Evolutionary conservation across 2,329 filamentous ascomycete genomes (phyloP).

Genomic region (Trichothecium sympodiale): DNA sequence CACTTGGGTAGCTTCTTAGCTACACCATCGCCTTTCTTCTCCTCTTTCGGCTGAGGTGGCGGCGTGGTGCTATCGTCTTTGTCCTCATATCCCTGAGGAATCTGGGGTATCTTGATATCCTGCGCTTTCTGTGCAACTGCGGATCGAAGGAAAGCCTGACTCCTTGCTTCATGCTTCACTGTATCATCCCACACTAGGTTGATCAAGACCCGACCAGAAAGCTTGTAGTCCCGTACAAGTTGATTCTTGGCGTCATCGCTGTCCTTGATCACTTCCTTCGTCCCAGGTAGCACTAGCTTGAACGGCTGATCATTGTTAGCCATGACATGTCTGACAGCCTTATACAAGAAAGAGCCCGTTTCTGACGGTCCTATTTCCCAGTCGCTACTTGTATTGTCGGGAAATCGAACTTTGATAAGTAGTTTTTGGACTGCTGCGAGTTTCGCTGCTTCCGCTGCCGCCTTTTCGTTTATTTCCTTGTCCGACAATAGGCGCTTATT

Average conservation of each 20-base stretch:
- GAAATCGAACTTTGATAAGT: constrained; percentile 72
- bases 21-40: constrained; percentile 25
- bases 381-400: constrained; percentile 71
- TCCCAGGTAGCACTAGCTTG: constrained; percentile 53
- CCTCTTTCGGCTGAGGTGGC: constrained; percentile 13
- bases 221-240: constrained; percentile 63
- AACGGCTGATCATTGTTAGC: constrained; percentile 55
- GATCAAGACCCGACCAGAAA: constrained; percentile 61
- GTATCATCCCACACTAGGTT: constrained; percentile 64
- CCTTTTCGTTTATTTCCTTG: constrained; percentile 63
- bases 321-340: constrained; percentile 63
- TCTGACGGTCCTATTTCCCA: constrained; percentile 58
- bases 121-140: constrained; percentile 50
- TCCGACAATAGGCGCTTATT: constrained; percentile 77
- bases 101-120: constrained; percentile 54
- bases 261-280: constrained; percentile 37
- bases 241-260: constrained; percentile 29
- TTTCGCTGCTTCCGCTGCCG: constrained; percentile 52
- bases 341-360: constrained; percentile 62
- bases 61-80: constrained; percentile 20
- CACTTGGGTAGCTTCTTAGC: constrained; percentile 53
- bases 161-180: constrained; percentile 44
- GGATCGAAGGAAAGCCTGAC: constrained; percentile 45
- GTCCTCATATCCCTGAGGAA: constrained; percentile 29
- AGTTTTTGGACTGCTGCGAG: constrained; percentile 57